Conservation (phyloP, 23 red algal species). For the Gracilaria gracilis region DNA sequence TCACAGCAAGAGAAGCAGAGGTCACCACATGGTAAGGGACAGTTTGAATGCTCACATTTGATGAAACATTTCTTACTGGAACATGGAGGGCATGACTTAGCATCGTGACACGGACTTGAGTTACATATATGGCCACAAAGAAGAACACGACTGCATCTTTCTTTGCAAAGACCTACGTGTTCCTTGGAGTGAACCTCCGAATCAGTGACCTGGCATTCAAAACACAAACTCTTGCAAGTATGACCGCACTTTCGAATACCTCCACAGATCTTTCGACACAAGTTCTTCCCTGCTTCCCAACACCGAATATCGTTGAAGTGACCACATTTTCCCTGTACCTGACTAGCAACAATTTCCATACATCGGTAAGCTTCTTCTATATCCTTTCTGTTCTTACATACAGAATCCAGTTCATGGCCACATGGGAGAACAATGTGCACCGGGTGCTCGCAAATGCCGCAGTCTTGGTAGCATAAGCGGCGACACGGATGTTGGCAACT, state of each 20-base stretch:
- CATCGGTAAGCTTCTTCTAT: not conserved
- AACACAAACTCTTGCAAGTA: not conserved
- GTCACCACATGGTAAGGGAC: not conserved
- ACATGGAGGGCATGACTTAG: slow-evolving; percentile 47
- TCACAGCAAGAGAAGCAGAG: slow-evolving; percentile 33
- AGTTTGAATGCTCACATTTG: slow-evolving; percentile 47
- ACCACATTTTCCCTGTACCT: not conserved
- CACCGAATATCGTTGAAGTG: not conserved
- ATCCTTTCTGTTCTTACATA: slow-evolving; percentile 4
- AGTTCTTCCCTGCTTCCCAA: slow-evolving; percentile 11
- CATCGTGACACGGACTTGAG: slow-evolving; percentile 28
- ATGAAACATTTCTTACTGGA: not conserved
- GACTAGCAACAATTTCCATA: not conserved
- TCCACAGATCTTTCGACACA: slow-evolving; percentile 11
- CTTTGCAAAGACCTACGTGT: slow-evolving; percentile 1
- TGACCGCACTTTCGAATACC: slow-evolving; percentile 18
- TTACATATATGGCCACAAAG: slow-evolving; percentile 31
- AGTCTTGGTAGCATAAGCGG: slow-evolving; percentile 14
- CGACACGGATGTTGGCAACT: slow-evolving; percentile 27
- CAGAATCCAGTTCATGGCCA: not conserved
- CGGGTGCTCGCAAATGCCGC: slow-evolving; percentile 12
- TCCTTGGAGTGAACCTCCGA: not conserved
- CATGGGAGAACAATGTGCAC: not conserved
- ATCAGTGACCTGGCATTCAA: not conserved
- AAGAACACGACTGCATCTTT: not conserved